These are phyloP conservation scores for Suhomyces panamericanus DNA, from an alignment of 1,139 yeast genomes.

Conservation along the genomic window DNA sequence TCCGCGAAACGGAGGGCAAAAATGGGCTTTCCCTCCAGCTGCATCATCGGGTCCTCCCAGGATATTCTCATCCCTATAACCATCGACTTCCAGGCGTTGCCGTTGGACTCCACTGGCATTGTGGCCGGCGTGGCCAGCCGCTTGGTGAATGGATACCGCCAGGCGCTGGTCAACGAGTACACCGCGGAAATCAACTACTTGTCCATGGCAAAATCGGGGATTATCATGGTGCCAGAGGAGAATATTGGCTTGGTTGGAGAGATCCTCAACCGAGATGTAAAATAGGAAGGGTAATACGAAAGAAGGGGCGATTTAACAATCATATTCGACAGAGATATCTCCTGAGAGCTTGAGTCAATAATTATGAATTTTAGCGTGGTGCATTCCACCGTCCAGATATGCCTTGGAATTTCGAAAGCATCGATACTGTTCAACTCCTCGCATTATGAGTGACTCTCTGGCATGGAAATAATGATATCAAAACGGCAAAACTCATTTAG, in stretches of 20 bases:
- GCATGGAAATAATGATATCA: no score
- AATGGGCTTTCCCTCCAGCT: conserved; percentile 45
- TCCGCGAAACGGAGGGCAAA: conserved; percentile 33
- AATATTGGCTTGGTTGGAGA: conserved; percentile 29
- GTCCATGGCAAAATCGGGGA: conserved; percentile 62
- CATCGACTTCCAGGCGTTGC: conserved; percentile 55
- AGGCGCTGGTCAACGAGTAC: conserved; percentile 19
- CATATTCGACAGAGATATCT: no score
- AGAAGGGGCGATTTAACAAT: no score
- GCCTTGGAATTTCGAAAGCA: no score
- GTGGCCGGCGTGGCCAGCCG: conserved; percentile 66
- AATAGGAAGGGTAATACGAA: no score
- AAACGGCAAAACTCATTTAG: no score
- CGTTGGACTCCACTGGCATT: conserved; percentile 64
- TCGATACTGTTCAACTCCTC: no score
- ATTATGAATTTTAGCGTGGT: no score
- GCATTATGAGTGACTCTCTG: no score
- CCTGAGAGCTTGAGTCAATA: no score
- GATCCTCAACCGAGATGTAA: no score
- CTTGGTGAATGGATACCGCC: conserved; percentile 37
- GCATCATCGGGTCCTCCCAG: conserved; percentile 56
- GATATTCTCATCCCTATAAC: conserved; percentile 60
- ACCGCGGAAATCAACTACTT: conserved; percentile 58
- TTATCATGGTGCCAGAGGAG: conserved; percentile 60
- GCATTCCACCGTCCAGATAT: no score